phyloP scores from a whole-genome alignment of 2,329 filamentous ascomycete species.

The Talaromyces rugulosus region DNA sequence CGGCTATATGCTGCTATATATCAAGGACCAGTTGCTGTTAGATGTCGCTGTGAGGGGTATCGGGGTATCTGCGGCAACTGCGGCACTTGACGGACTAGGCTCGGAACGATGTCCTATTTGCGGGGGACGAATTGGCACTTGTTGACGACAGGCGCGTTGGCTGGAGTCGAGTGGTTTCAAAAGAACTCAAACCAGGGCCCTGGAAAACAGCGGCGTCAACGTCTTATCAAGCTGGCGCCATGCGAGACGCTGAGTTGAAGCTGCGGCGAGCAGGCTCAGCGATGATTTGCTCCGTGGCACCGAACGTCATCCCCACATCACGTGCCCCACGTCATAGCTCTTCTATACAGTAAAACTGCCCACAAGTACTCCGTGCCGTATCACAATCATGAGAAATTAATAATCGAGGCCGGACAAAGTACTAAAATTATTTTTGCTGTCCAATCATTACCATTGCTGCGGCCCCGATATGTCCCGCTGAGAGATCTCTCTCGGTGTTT shows the following conservation, averaged over 20 bases:
- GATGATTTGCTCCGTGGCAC: background rate
- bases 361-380: background rate
- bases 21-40: background rate
- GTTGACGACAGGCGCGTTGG: background rate
- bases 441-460: background rate
- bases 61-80: too few relatives aligned
- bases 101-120: conserved; percentile 1
- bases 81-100: background rate
- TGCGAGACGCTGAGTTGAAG: background rate
- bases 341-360: background rate
- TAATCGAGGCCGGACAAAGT: too few relatives aligned
- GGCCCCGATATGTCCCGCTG: background rate
- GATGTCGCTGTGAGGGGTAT: conserved; percentile 2
- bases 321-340: background rate
- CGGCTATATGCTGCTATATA: background rate
- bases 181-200: background rate
- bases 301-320: conserved; percentile 2
- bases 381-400: too few relatives aligned
- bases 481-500: background rate
- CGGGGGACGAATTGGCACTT: background rate
- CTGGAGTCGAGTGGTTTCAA: background rate
- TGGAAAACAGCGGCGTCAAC: background rate
- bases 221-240: background rate
- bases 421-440: too few relatives aligned
- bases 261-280: background rate